phyloP scores from a whole-genome alignment of 2,329 filamentous ascomycete genomes.

The Dactylonectria macrodidyma region DNA sequence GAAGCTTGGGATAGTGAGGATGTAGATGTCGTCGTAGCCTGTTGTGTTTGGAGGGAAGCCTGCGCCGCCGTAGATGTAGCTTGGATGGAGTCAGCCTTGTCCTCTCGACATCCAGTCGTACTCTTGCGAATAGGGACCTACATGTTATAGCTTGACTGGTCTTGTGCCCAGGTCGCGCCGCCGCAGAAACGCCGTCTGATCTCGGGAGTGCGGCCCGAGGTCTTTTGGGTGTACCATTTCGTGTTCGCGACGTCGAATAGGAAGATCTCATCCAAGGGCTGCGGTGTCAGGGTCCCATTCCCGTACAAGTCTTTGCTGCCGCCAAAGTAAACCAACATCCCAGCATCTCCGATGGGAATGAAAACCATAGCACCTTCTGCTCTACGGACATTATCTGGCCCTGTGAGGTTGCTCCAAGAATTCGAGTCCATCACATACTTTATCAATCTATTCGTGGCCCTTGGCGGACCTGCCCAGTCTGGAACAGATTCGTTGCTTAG shows the following conservation, averaged over 20 bases:
- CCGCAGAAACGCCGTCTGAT: constrained; percentile 25
- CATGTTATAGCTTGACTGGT: constrained; percentile 31
- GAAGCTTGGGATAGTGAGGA: constrained; percentile 26
- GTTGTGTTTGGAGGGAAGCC: constrained; percentile 13
- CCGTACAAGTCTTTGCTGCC: constrained; percentile 6
- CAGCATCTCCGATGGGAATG: constrained; percentile 26
- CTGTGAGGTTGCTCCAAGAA: constrained; percentile 6
- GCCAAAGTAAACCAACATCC: constrained; percentile 28
- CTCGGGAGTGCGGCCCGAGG: constrained; percentile 22
- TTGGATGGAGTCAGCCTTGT: neutral
- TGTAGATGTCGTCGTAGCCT: constrained; percentile 27
- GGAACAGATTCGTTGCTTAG: constrained; percentile 25
- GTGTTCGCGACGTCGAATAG: constrained; percentile 19
- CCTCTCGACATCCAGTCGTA: neutral
- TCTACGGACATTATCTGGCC: constrained; percentile 8
- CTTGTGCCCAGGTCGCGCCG: constrained; percentile 24
- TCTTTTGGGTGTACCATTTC: constrained; percentile 22
- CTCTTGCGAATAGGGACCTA: too few species aligned
- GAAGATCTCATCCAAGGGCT: constrained; percentile 25
- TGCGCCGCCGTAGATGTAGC: constrained; percentile 24
- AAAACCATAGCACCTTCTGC: constrained; percentile 27
- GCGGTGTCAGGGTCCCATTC: constrained; percentile 11
- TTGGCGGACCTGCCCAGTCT: constrained; percentile 6
- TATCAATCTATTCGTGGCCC: constrained; percentile 9
- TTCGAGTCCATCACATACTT: constrained; percentile 14